Base-by-base conservation (phyloP, 2,329 filamentous ascomycete genomes). In the Paracoccidioides lutzii region DNA sequence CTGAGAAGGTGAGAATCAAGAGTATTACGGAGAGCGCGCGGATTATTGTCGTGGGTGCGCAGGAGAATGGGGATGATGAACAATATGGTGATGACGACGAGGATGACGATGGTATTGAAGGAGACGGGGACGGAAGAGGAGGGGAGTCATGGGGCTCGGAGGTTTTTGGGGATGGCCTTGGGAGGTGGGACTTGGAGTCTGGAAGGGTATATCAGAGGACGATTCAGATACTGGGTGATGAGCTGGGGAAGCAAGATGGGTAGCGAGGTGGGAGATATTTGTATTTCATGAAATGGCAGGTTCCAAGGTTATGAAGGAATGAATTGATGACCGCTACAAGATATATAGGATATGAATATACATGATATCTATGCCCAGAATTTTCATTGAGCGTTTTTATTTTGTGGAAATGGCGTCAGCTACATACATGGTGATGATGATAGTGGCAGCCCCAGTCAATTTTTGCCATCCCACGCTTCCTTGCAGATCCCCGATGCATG, bases 1-100 rank as follows among this genome's bases (percentile, higher is more conserved):
- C 83, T 15, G 89, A 96, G 68, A 95, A 93, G 77, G 89, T 97
- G 6, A 81, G 91, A 43, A 85, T 90, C 60, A 85, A 87, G 65
- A 88, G 87, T 64, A 74, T 94, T 35, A 87, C 90, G 0, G 87
- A 94, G 66, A 80, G 84, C 60, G 87, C 86, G 14, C 78, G 90
- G 32, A 73, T 89, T 6, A 70, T 81, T 4, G 81, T 91, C 56
- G 81, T 89, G 1, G 82, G 87, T 57, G 78, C 83, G 58, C 75
- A 74, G 54, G 78, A 78, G 56, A 69, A 73, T 51, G 72, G 75
- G 14, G 71, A 75, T 37, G 73, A 74, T 2, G 70, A 69, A 2
- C 8, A 41, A 35, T 69, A 67, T 28, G 73, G 73, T 22, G 70
- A 64, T 33, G 72, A 55, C 14, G 65, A 63, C 5, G 68, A 64